Conservation (phyloP, 495 filamentous ascomycete species). For the Xylaria castorea region DNA sequence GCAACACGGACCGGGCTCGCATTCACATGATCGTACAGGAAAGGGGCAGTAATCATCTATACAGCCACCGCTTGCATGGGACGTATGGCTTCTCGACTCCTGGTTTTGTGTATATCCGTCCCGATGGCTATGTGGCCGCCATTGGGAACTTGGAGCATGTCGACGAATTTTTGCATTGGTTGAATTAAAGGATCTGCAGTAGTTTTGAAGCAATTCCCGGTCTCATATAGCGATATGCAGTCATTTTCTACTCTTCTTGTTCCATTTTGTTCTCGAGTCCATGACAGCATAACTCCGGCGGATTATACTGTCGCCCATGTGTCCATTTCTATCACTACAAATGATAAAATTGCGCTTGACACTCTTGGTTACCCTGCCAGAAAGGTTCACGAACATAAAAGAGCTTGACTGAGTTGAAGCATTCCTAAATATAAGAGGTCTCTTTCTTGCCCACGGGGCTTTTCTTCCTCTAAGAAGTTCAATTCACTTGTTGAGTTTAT, state of each 20-base stretch:
- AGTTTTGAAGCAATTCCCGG: too few species aligned
- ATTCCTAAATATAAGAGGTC: background rate
- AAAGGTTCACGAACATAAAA: background rate
- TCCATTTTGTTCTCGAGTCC: background rate
- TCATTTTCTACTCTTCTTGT: background rate
- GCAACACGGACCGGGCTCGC: background rate
- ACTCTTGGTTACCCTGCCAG: background rate
- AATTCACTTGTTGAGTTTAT: background rate
- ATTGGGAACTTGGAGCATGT: constrained; percentile 39
- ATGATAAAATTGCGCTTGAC: background rate
- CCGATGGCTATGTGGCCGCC: constrained; percentile 44
- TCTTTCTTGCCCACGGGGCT: background rate
- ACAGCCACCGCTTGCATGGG: constrained; percentile 34
- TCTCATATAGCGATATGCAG: background rate
- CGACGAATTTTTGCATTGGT: constrained; percentile 23
- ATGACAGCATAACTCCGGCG: background rate
- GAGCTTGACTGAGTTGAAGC: background rate
- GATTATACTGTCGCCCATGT: too few species aligned
- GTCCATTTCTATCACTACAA: background rate
- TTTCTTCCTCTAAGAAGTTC: background rate
- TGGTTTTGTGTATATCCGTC: constrained; percentile 46
- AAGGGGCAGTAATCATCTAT: constrained; percentile 31
- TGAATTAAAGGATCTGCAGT: background rate
- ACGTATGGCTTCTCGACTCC: constrained; percentile 43
- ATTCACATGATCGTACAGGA: constrained; percentile 9